Percentiles rank a stretch among this genome's conserved stretches.
Evolutionary conservation across 2,329 filamentous ascomycete genomes (phyloP).

Genomic region (Didymella pinodella): DNA sequence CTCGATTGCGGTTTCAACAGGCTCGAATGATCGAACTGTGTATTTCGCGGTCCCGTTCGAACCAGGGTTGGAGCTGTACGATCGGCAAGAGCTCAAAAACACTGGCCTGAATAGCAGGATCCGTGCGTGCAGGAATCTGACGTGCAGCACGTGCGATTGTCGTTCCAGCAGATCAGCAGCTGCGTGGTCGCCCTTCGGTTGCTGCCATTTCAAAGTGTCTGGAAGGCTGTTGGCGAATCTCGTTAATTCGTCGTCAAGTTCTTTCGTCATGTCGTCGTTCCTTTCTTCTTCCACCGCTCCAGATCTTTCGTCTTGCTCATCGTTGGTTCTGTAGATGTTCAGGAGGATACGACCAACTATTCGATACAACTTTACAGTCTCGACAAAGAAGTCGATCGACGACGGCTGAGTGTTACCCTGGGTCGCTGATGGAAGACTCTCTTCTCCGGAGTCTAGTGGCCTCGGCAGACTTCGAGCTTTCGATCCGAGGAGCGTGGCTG

Average conservation of each 20-base stretch:
- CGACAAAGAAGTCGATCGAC: slow-evolving; percentile 16
- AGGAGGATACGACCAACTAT: slow-evolving; percentile 16
- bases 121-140: slow-evolving; percentile 13
- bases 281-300: not conserved
- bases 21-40: not conserved
- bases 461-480: slow-evolving; percentile 6
- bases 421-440: not conserved
- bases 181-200: not conserved
- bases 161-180: not conserved
- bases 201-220: not conserved
- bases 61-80: not conserved
- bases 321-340: slow-evolving; percentile 16
- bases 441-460: slow-evolving; percentile 1
- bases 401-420: not conserved
- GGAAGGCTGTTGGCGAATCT: slow-evolving; percentile 1
- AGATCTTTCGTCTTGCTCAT: slow-evolving; percentile 1
- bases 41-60: not conserved
- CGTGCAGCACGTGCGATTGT: slow-evolving; percentile 21
- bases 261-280: not conserved
- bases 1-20: slow-evolving; percentile 1
- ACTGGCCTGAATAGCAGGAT: slow-evolving; percentile 9
- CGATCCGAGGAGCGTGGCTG: slow-evolving; percentile 19
- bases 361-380: slow-evolving; percentile 15
- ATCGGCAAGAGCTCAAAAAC: slow-evolving; percentile 7
- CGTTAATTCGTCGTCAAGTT: slow-evolving; percentile 4